Evolutionary conservation across 129 eudicot genomes (phyloP), one percentile per base, ranked within the genome.

Genomic region (Ambrosia trifida): DNA sequence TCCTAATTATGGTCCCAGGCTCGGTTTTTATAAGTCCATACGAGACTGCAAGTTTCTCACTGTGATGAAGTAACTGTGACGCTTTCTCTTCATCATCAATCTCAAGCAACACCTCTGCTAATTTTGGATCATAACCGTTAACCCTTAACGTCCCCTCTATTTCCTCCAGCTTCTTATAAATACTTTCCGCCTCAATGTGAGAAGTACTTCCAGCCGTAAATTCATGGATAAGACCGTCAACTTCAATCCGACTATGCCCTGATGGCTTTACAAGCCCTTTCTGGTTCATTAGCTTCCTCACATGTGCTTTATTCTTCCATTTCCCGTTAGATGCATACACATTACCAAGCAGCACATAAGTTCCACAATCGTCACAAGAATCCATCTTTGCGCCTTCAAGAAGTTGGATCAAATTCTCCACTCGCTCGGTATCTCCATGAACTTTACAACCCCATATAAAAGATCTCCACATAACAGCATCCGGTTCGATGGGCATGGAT

Each of bases 31-130:
- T 72, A 40, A 79, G 70, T 75, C 82, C 84, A 72, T 76, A 76
- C 13, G 76, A 43, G 14, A 79, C 84, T 11, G 87, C 87, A 43
- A 83, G 84, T 41, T 83, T 83, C 74, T 83, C 87, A 36, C 87
- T 83, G 19, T 83, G 87, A 61, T 83, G 84, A 79, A 79, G 84
- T 51, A 83, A 73, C 63, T 79, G 81, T 36, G 63, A 75, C 1
- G 76, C 82, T 80, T 75, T 83, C 70, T 75, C 84, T 50, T 79
- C 87, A 52, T 83, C 79, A 30, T 83, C 87, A 8, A 83, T 53
- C 41, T 79, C 84, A 75, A 79, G 81, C 45, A 79, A 58, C 33
- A 79, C 87, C 30, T 70, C 81, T 5, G 73, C 49, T 43, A 76
- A 46, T 17, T 79, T 80, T 0, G 81, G 87, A 40, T 75, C 57